Base-by-base conservation (phyloP, 2,329 filamentous ascomycete species). In the Zarea fungicola region DNA sequence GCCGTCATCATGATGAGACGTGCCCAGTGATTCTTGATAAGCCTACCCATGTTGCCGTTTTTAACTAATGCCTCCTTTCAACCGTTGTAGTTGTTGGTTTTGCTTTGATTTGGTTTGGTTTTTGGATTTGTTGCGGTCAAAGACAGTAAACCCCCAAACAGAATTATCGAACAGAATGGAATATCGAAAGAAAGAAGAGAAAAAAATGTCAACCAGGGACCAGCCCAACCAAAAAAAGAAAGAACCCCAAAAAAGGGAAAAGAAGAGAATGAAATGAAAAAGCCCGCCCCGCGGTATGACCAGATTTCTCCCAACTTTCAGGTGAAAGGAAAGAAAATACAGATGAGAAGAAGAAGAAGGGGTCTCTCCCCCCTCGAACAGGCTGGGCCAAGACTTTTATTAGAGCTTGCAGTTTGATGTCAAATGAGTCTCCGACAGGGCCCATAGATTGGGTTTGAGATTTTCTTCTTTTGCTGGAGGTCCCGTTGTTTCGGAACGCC, bases 11-110 rank as follows among this genome's bases (percentile, higher is more conserved):
- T 80, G 64, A 99, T 93, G 62, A 99, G 84, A 53, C 93, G 86
- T 59, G 90, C 93, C 89, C 89, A 96, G 76, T 99, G 93, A 75
- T 97, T 97, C 80, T 99, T 99, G 75, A 99, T 97, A 65, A 99
- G 84, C 72, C 86, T 93, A 69, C 93, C 93, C 93, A 99, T 99
- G 55, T 57, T 73, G 67, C 44, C 46, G 21, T 48, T 52, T 45
- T 32, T 34, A 34, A 6, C 31, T 34, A 8, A 6, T 34, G 7
- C 6, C 16, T n/a, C 31, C 6, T 13, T 8, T 11, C 10, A n/a
- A 6, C 6, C 16, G 7, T n/a, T 11, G 31, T 8, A 34, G 7
- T 34, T 34, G 31, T 34, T 6, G 31, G 8, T 29, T 29, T 8
- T n/a, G n/a, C n/a, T n/a, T n/a, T n/a, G n/a, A n/a, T n/a, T n/a